Conservation (phyloP, 805 yeast species). For the Saturnispora zaruensis region DNA sequence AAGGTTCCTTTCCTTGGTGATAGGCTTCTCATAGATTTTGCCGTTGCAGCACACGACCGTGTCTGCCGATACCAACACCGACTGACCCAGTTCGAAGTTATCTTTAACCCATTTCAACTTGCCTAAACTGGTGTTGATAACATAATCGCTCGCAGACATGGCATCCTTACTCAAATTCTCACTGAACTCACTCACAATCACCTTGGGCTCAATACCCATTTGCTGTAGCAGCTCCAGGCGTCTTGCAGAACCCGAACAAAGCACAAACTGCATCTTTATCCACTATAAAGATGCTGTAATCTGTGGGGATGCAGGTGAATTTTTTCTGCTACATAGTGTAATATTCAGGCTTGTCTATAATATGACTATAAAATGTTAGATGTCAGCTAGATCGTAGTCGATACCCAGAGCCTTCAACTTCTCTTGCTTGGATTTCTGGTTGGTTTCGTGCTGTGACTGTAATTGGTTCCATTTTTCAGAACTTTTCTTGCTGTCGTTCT, state of each 20-base stretch:
- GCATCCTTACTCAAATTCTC: conserved; percentile 53
- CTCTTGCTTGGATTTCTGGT: conserved; percentile 37
- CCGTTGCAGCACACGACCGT: conserved; percentile 61
- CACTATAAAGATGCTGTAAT: conserved; percentile 17
- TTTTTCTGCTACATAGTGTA: not conserved
- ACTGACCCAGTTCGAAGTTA: conserved; percentile 20
- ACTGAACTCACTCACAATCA: conserved; percentile 60
- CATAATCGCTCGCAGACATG: conserved; percentile 37
- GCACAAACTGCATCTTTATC: conserved; percentile 34
- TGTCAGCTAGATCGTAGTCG: conserved; percentile 32
- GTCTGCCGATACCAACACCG: conserved; percentile 58
- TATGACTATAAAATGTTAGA: conserved; percentile 10
- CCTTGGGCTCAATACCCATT: conserved; percentile 40
- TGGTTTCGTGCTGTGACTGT: conserved; percentile 36
- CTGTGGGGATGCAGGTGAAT: conserved; percentile 23
- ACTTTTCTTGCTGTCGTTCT: conserved; percentile 51
- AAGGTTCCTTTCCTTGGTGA: conserved; percentile 41
- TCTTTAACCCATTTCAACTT: conserved; percentile 57
- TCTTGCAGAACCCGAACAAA: conserved; percentile 84
- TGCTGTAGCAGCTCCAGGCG: conserved; percentile 62
- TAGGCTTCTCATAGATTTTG: conserved; percentile 73
- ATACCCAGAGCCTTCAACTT: conserved; percentile 52
- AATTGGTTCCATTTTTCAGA: conserved; percentile 48
- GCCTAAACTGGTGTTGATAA: conserved; percentile 54
- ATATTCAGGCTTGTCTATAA: conserved; percentile 4